These are phyloP conservation scores for Penicillium coprophilum DNA, from an alignment of 495 filamentous ascomycete genomes.

Conservation along the genomic window DNA sequence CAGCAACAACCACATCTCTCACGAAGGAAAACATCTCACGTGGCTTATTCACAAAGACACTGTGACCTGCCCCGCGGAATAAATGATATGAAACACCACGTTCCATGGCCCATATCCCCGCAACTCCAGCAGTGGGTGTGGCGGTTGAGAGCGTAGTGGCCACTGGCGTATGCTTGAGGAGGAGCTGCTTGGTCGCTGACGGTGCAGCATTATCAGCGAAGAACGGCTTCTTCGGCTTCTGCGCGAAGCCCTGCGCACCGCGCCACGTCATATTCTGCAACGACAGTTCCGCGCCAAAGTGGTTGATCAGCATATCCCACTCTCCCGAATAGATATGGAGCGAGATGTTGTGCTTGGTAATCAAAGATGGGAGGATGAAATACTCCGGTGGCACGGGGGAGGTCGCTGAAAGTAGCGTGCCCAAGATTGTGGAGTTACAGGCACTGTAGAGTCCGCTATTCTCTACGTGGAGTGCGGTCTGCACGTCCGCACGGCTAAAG, in stretches of 20 bases:
- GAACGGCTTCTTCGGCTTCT: conserved; percentile 20
- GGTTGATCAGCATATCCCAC: conserved; percentile 43
- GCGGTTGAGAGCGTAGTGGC: conserved; percentile 3
- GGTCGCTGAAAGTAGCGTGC: conserved; percentile 21
- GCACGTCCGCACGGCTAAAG: conserved; percentile 39
- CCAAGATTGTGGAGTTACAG: conserved; percentile 36
- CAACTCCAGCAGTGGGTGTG: conserved; percentile 8
- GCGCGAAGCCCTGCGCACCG: conserved; percentile 33
- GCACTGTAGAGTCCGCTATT: conserved; percentile 24
- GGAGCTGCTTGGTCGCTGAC: background rate
- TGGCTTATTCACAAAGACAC: conserved; percentile 36
- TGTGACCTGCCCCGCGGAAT: conserved; percentile 38
- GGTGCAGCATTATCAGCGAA: conserved; percentile 30
- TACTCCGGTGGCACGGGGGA: conserved; percentile 31
- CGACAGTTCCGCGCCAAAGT: conserved; percentile 37
- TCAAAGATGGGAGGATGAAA: conserved; percentile 32
- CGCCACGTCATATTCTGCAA: conserved; percentile 47
- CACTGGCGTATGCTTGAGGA: background rate
- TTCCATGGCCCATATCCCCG: conserved; percentile 33
- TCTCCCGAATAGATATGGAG: conserved; percentile 44
- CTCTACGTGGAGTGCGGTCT: conserved; percentile 34
- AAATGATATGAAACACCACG: conserved; percentile 40
- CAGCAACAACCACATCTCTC: conserved; percentile 37
- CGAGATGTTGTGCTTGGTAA: conserved; percentile 36
- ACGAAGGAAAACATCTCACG: conserved; percentile 43